Evolutionary conservation across 2,329 filamentous ascomycete species (phyloP).

Genomic region (Aspergillus niger): DNA sequence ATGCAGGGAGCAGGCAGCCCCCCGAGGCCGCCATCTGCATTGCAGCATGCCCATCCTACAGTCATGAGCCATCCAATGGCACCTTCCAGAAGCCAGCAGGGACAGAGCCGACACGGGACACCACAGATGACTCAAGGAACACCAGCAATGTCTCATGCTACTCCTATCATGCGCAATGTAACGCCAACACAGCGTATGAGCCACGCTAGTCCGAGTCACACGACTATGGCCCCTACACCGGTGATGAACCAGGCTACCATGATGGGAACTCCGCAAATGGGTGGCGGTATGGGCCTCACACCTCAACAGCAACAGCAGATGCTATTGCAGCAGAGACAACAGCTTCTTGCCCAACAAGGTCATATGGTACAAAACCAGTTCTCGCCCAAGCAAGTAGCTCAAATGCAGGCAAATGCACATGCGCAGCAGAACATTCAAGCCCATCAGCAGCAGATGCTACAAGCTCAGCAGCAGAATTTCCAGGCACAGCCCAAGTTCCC

Average conservation of each 20-base stretch:
- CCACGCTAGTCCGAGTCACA: conserved; percentile 48
- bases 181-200: conserved; percentile 50
- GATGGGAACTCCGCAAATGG: conserved; percentile 44
- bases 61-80: conserved; percentile 50
- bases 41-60: conserved; percentile 51
- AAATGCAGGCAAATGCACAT: conserved; percentile 47
- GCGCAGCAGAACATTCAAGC: conserved; percentile 50
- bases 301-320: conserved; percentile 44
- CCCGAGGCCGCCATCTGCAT: conserved; percentile 46
- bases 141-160: conserved; percentile 49
- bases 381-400: conserved; percentile 45
- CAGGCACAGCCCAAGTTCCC: conserved; percentile 29
- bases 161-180: conserved; percentile 50
- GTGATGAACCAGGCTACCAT: conserved; percentile 46
- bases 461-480: conserved; percentile 33
- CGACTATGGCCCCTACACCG: conserved; percentile 47
- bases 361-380: conserved; percentile 38
- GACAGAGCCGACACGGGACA: conserved; percentile 50
- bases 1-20: conserved; percentile 51
- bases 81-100: conserved; percentile 48
- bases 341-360: conserved; percentile 42
- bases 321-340: conserved; percentile 41
- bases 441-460: conserved; percentile 44
- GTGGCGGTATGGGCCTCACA: conserved; percentile 38
- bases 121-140: conserved; percentile 52